phyloP scores from a whole-genome alignment of 139 green algal species.

The Dunaliella primolecta region DNA sequence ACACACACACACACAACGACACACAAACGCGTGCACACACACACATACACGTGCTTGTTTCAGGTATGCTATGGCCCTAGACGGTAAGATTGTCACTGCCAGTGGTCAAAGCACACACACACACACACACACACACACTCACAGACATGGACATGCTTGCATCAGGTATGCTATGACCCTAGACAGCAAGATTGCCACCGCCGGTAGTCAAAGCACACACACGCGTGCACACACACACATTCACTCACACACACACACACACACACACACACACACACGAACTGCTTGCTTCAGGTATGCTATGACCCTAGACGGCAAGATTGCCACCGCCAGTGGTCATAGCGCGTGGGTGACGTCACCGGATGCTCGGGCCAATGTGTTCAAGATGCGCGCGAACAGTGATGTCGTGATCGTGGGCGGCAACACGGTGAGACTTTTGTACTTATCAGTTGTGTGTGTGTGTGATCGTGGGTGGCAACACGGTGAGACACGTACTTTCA shows the following conservation, averaged over 20 bases:
- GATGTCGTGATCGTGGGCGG: constrained; percentile 95
- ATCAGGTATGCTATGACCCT: constrained; percentile 99
- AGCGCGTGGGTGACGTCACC: constrained; percentile 88
- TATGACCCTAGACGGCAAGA: constrained; percentile 99
- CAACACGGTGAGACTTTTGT: constrained; percentile 65
- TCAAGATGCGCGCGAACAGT: constrained; percentile 66
- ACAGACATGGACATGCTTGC: not conserved
- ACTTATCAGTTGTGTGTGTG: not conserved
- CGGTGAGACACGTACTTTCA: too few species aligned
- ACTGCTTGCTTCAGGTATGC: constrained; percentile 84
- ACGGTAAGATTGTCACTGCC: constrained; percentile 95
- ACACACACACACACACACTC: not conserved
- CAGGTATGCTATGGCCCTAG: constrained; percentile 99
- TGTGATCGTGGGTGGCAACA: not conserved
- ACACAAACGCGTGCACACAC: too few species aligned
- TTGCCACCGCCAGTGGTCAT: constrained; percentile 87
- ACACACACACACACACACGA: constrained; percentile 11
- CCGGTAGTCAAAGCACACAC: constrained; percentile 83
- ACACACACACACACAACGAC: too few species aligned
- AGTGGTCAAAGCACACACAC: constrained; percentile 85
- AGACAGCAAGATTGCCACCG: constrained; percentile 96
- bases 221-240: too few species aligned
- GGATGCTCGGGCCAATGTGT: constrained; percentile 66
- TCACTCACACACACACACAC: not conserved
- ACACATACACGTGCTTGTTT: constrained; percentile 30